These are phyloP conservation scores for Saccharomycodes ludwigii DNA, from an alignment of 805 yeast genomes.

Conservation along the genomic window DNA sequence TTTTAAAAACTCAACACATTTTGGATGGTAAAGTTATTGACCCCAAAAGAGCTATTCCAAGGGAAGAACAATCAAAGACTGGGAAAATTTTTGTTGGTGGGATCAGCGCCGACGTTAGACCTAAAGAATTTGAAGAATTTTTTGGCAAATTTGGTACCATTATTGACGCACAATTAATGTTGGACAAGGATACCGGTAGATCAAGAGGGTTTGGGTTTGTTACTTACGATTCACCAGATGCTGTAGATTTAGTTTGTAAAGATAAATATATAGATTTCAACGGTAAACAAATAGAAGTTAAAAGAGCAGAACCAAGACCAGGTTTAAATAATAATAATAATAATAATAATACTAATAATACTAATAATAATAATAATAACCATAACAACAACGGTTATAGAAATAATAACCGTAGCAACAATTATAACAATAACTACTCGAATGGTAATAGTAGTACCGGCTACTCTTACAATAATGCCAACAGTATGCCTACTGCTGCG, in stretches of 20 bases:
- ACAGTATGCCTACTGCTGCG: constrained; percentile 5
- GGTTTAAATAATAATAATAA: constrained; percentile 4
- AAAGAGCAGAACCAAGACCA: constrained; percentile 70
- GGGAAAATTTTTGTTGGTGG: constrained; percentile 98
- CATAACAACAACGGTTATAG: constrained; percentile 16
- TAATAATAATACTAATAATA: constrained; percentile 34
- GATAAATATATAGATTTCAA: constrained; percentile 73
- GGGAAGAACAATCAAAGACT: constrained; percentile 92
- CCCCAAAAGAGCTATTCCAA: constrained; percentile 94
- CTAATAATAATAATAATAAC: constrained; percentile 25
- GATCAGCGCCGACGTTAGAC: constrained; percentile 85
- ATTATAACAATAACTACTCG: constrained; percentile 39
- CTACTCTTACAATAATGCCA: constrained; percentile 10
- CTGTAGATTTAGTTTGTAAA: constrained; percentile 79
- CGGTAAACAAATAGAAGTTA: constrained; percentile 76
- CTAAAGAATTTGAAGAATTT: constrained; percentile 75
- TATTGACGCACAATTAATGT: constrained; percentile 93
- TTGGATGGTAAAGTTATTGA: constrained; percentile 94
- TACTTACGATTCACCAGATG: constrained; percentile 88
- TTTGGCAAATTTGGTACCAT: constrained; percentile 83
- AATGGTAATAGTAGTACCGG: constrained; percentile 21
- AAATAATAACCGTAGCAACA: constrained; percentile 5
- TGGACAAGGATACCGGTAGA: constrained; percentile 93
- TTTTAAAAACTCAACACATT: constrained; percentile 73
- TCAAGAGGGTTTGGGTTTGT: constrained; percentile 96